These are phyloP conservation scores for Eucalyptus grandis DNA, from an alignment of 345 rosid species.

Conservation along the genomic window DNA sequence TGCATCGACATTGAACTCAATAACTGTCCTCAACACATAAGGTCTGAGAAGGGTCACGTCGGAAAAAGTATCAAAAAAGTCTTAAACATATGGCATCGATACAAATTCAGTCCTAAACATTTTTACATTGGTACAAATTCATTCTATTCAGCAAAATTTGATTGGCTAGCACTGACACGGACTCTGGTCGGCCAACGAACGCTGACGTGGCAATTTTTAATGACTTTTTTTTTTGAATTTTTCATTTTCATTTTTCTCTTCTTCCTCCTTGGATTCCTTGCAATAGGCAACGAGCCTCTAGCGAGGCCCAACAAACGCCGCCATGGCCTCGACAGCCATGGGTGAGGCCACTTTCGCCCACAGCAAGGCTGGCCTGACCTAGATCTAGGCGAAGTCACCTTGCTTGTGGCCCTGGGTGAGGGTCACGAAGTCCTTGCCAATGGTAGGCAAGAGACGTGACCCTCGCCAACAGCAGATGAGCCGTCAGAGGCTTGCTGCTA, in stretches of 20 bases:
- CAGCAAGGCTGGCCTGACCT: rapidly evolving
- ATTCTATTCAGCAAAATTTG: too few species aligned
- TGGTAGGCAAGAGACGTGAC: rapidly evolving
- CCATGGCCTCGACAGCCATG: too few species aligned
- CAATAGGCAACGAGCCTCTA: too few species aligned
- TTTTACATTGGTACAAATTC: too few species aligned
- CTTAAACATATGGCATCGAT: too few species aligned
- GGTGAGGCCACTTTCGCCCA: rapidly evolving
- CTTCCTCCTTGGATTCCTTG: too few species aligned
- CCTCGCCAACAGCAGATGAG: rapidly evolving
- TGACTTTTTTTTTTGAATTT: too few species aligned
- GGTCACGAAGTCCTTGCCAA: rapidly evolving
- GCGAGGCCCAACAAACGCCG: rapidly evolving
- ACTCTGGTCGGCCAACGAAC: rapidly evolving
- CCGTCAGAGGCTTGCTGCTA: rapidly evolving
- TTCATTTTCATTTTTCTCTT: too few species aligned
- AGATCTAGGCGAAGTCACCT: rapidly evolving
- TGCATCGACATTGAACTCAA: background rate
- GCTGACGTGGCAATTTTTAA: too few species aligned
- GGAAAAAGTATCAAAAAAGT: too few species aligned
- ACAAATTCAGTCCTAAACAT: rapidly evolving
- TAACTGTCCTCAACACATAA: background rate
- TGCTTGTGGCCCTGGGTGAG: too few species aligned
- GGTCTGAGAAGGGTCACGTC: background rate
- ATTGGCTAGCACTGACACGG: too few species aligned